Evolutionary conservation across 2,329 filamentous ascomycete species (phyloP).

Genomic region (Gnomoniopsis smithogilvyi): DNA sequence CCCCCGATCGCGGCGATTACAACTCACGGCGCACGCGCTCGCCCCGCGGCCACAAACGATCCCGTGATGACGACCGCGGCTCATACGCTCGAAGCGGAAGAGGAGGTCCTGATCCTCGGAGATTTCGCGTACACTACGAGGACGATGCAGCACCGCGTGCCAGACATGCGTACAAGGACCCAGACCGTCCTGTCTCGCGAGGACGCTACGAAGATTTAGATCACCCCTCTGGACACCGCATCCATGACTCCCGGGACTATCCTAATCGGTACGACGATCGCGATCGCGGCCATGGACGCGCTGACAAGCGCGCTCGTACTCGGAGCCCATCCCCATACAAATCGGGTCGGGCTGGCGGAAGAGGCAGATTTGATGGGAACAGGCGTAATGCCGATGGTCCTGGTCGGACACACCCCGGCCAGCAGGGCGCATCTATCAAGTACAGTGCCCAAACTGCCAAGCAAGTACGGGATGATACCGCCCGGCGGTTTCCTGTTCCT

Average conservation of each 20-base stretch:
- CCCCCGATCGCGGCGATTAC: slow-evolving; percentile 49
- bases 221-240: slow-evolving; percentile 33
- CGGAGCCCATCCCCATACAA: slow-evolving; percentile 25
- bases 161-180: slow-evolving; percentile 52
- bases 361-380: slow-evolving; percentile 26
- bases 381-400: slow-evolving; percentile 23
- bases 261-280: slow-evolving; percentile 48
- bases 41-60: slow-evolving; percentile 65
- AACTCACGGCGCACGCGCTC: slow-evolving; percentile 51
- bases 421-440: slow-evolving; percentile 32
- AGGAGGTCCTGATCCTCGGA: slow-evolving; percentile 53
- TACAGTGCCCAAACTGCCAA: slow-evolving; percentile 47
- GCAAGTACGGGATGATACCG: slow-evolving; percentile 52
- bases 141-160: slow-evolving; percentile 45
- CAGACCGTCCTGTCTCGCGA: slow-evolving; percentile 15
- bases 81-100: slow-evolving; percentile 35
- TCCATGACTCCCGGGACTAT: slow-evolving; percentile 18
- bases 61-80: slow-evolving; percentile 62
- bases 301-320: slow-evolving; percentile 28
- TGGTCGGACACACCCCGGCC: slow-evolving; percentile 25
- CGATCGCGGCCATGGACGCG: slow-evolving; percentile 30
- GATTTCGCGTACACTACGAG: slow-evolving; percentile 62
- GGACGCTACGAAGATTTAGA: slow-evolving; percentile 55
- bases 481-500: slow-evolving; percentile 60
- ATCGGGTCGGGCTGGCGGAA: slow-evolving; percentile 22